Conservation (phyloP, 2,329 filamentous ascomycete genomes). For the Pseudocercospora pini-densiflorae region DNA sequence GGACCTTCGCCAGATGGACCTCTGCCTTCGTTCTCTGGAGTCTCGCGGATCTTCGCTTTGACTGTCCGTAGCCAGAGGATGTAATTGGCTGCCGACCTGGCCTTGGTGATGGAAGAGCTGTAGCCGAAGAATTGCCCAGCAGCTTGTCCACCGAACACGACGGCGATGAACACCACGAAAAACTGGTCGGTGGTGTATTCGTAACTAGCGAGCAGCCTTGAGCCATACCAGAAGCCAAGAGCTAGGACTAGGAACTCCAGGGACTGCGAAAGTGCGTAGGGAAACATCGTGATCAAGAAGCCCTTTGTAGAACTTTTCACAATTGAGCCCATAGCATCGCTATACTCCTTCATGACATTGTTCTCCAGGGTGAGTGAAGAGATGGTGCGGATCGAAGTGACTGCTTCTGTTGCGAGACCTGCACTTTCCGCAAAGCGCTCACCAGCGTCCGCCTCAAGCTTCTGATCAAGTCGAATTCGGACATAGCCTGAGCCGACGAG, state of each 20-base stretch:
- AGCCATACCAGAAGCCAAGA: slow-evolving; percentile 44
- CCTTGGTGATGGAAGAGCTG: slow-evolving; percentile 46
- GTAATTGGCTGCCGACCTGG: slow-evolving; percentile 47
- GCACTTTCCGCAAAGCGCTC: slow-evolving; percentile 41
- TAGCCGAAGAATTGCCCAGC: slow-evolving; percentile 71
- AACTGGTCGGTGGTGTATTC: slow-evolving; percentile 50
- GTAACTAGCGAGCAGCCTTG: slow-evolving; percentile 37
- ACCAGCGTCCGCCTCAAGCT: slow-evolving; percentile 37
- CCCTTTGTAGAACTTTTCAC: slow-evolving; percentile 26
- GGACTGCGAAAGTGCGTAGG: slow-evolving; percentile 40
- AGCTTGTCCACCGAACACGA: slow-evolving; percentile 67
- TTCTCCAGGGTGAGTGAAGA: slow-evolving; percentile 40
- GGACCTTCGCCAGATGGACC: slow-evolving; percentile 33
- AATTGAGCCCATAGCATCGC: slow-evolving; percentile 34
- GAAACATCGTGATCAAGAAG: slow-evolving; percentile 33
- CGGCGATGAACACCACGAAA: slow-evolving; percentile 65
- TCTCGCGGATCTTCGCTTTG: slow-evolving; percentile 45
- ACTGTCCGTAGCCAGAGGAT: slow-evolving; percentile 49
- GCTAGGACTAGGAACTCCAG: slow-evolving; percentile 39
- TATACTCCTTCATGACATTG: slow-evolving; percentile 37
- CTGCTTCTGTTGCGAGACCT: slow-evolving; percentile 42
- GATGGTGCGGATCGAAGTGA: slow-evolving; percentile 42
- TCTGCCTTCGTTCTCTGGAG: slow-evolving; percentile 39
- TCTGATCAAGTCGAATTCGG: slow-evolving; percentile 41
- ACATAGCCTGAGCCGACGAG: slow-evolving; percentile 42